These are phyloP conservation scores for Calcarisporium arbuscula DNA, from an alignment of 2,329 filamentous ascomycete genomes.

Conservation along the genomic window DNA sequence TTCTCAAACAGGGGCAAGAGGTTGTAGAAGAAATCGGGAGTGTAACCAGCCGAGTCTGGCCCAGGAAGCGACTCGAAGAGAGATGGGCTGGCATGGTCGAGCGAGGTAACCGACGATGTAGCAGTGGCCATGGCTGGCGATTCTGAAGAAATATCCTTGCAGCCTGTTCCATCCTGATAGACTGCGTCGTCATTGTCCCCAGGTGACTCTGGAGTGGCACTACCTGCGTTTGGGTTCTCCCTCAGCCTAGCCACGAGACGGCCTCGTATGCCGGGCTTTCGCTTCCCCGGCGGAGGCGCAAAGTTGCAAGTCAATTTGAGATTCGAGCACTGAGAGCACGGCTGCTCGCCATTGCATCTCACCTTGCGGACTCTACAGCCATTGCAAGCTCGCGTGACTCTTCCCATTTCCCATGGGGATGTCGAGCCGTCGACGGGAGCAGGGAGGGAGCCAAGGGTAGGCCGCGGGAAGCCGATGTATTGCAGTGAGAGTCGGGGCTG, in stretches of 20 bases:
- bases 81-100: slow-evolving; percentile 4
- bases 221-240: too few relatives aligned
- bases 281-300: slow-evolving; percentile 23
- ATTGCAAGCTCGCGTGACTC: slow-evolving; percentile 26
- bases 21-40: slow-evolving; percentile 24
- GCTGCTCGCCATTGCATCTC: slow-evolving; percentile 25
- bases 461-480: neutral
- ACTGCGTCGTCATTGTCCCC: too few relatives aligned
- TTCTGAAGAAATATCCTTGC: too few relatives aligned
- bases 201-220: too few relatives aligned
- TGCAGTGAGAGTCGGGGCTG: neutral
- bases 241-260: slow-evolving; percentile 29
- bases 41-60: slow-evolving; percentile 14
- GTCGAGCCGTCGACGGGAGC: slow-evolving; percentile 2
- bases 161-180: too few relatives aligned
- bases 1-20: slow-evolving; percentile 27
- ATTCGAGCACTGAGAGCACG: slow-evolving; percentile 30
- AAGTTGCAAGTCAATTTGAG: slow-evolving; percentile 27
- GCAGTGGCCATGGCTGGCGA: slow-evolving; percentile 3
- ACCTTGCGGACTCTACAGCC: slow-evolving; percentile 33
- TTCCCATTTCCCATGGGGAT: slow-evolving; percentile 10
- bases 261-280: slow-evolving; percentile 27
- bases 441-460: neutral
- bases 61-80: slow-evolving; percentile 2
- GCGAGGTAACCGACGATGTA: too few relatives aligned